These are phyloP conservation scores for Helianthus tuberosus DNA, from an alignment of 129 eudicot species.

Conservation along the genomic window DNA sequence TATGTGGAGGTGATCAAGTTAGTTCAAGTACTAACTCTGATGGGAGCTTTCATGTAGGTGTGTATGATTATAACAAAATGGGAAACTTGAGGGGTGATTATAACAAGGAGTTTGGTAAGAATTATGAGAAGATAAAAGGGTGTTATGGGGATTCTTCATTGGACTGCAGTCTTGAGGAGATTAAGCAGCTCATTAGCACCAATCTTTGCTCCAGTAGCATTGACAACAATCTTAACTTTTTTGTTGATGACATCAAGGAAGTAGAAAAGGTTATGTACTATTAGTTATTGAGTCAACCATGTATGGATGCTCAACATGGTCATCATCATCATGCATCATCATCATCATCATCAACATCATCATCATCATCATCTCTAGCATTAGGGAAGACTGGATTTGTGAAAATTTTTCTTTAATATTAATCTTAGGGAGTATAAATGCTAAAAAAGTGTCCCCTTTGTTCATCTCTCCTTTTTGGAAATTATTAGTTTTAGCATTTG, in stretches of 20 bases:
- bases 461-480: not conserved
- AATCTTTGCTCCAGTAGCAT: conserved; percentile 39
- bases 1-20: conserved; percentile 53
- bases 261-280: conserved; percentile 61
- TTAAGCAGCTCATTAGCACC: conserved; percentile 81
- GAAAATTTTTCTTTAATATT: conserved; percentile 19
- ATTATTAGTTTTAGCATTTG: not conserved
- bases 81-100: conserved; percentile 34
- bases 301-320: conserved; percentile 19
- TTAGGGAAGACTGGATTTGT: conserved; percentile 22
- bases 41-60: conserved; percentile 53
- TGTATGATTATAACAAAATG: conserved; percentile 24
- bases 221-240: conserved; percentile 48
- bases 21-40: conserved; percentile 76
- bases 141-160: conserved; percentile 40
- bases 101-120: conserved; percentile 38
- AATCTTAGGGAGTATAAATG: conserved; percentile 19
- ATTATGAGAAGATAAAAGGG: conserved; percentile 29
- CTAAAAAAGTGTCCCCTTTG: conserved; percentile 31
- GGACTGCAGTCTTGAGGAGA: conserved; percentile 73
- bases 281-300: conserved; percentile 26
- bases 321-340: not conserved
- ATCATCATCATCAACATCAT: not conserved
- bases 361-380: conserved; percentile 3
- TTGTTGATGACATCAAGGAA: conserved; percentile 65